Conservation (phyloP, 306 rosid species). For the Acmispon strigosus region DNA sequence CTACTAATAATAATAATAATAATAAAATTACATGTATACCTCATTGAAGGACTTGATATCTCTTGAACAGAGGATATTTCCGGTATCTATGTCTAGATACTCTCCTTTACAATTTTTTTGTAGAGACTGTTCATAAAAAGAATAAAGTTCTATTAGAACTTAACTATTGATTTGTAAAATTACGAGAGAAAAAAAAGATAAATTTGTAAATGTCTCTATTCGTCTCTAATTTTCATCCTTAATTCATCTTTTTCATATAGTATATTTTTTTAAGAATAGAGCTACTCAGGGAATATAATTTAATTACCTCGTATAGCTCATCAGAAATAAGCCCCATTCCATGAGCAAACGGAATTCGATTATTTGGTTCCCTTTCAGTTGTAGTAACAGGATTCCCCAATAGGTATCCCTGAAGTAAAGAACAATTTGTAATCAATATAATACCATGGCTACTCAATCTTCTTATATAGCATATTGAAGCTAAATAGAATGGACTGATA, state of each 20-base stretch:
- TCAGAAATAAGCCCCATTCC: constrained; percentile 59
- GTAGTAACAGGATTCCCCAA: constrained; percentile 41
- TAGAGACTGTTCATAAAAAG: constrained; percentile 33
- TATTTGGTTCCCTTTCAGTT: background rate
- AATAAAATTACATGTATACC: constrained; percentile 3
- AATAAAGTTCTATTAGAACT: background rate
- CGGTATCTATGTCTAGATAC: constrained; percentile 18
- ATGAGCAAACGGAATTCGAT: constrained; percentile 32
- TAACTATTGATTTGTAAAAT: background rate
- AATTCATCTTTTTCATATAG: too few relatives aligned
- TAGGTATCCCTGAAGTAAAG: constrained; percentile 48
- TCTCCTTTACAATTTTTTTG: constrained; percentile 41
- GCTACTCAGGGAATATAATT: background rate
- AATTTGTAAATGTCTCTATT: too few relatives aligned
- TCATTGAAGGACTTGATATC: constrained; percentile 4
- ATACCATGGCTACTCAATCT: too few relatives aligned
- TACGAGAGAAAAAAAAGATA: too few relatives aligned
- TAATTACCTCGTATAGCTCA: constrained; percentile 43
- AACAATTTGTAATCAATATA: too few relatives aligned
- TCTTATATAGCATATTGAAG: too few relatives aligned
- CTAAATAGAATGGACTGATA: too few relatives aligned
- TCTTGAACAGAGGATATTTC: constrained; percentile 28
- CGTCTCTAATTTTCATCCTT: too few relatives aligned
- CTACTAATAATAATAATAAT: too few relatives aligned
- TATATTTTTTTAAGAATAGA: background rate